phyloP scores from a whole-genome alignment of 768 basidiomycete genomes.

The Lentinula raphanica region DNA sequence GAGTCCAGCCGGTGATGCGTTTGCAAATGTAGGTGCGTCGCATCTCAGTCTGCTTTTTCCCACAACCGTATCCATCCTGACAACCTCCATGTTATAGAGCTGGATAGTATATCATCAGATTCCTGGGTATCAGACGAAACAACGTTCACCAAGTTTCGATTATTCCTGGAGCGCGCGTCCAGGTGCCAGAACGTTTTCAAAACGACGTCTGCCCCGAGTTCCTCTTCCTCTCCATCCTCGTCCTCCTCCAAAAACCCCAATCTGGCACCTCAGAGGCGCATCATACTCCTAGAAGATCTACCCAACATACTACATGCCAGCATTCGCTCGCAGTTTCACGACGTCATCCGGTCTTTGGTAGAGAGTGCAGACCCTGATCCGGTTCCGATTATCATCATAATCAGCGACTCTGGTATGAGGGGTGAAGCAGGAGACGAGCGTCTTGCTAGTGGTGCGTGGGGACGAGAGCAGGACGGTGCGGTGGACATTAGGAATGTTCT shows the following conservation, averaged over 20 bases:
- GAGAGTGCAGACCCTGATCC: conserved; percentile 27
- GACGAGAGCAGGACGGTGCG: conserved; percentile 39
- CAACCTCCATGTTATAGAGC: too few species aligned
- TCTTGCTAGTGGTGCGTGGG: conserved; percentile 36
- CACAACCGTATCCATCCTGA: too few species aligned
- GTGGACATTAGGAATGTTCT: conserved; percentile 68
- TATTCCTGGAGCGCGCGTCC: conserved; percentile 68
- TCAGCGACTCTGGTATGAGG: conserved; percentile 78
- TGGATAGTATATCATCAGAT: not conserved
- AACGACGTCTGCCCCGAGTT: conserved; percentile 2
- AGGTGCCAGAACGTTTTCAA: conserved; percentile 54
- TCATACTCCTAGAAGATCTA: conserved; percentile 84
- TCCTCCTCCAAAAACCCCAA: conserved; percentile 7
- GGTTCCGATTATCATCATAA: conserved; percentile 72
- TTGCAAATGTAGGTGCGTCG: not conserved
- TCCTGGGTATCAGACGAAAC: not conserved
- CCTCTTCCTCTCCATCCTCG: not conserved
- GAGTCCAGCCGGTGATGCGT: conserved; percentile 53
- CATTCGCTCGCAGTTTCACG: conserved; percentile 70
- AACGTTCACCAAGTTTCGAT: conserved; percentile 62
- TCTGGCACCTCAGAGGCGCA: conserved; percentile 24
- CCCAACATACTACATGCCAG: conserved; percentile 80
- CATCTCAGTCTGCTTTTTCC: not conserved
- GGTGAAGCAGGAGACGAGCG: conserved; percentile 59
- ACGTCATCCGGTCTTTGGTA: conserved; percentile 56